Base-by-base conservation (phyloP, 768 basidiomycete genomes). In the Botryobasidium botryosum region DNA sequence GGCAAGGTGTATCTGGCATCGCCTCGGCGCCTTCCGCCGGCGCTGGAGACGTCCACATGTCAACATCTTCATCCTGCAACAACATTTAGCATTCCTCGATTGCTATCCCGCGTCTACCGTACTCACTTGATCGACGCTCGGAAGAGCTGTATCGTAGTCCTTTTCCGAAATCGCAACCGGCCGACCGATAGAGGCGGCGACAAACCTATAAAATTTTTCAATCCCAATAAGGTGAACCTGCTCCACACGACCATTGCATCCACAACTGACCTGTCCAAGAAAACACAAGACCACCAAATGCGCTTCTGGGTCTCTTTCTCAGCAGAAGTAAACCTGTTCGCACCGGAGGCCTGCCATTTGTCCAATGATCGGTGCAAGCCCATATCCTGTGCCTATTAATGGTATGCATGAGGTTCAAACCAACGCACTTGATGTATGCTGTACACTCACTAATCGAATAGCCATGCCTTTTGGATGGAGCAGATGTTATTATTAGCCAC, bases 361-460 rank as follows among this genome's bases (percentile, higher is more conserved):
- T 86, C 83, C 25, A 85, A 79, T 51, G 69, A 70, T 28, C 81
- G 70, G 55, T 87, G 84, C 70, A 87, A 72, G 6, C 84, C 84
- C 44, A 87, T 59, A 59, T 87, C 84, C 60, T 85, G 84, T 13
- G 84, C 84, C 50, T 51, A 40, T 5, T n/a, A 36, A 10, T 29
- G 20, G 6, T 26, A 25, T 38, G 29, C 13, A 18, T 18, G 13
- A 6, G 24, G 15, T 12, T n/a, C 20, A 26, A 31, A 5, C 12
- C 31, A 17, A 32, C 4, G 4, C 2, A 17, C 24, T 6, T 26
- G 4, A 44, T 26, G 17, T 7, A 3, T 23, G 2, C 18, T 20
- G 24, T n/a, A 36, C n/a, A 45, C 44, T 24, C 35, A 52, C 59
- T 84, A 90, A 87, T n/a, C 87, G 71, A 29, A 90, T 77, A 0